These are phyloP conservation scores for Mycena sanguinolenta DNA, from an alignment of 768 basidiomycete genomes.

Conservation along the genomic window DNA sequence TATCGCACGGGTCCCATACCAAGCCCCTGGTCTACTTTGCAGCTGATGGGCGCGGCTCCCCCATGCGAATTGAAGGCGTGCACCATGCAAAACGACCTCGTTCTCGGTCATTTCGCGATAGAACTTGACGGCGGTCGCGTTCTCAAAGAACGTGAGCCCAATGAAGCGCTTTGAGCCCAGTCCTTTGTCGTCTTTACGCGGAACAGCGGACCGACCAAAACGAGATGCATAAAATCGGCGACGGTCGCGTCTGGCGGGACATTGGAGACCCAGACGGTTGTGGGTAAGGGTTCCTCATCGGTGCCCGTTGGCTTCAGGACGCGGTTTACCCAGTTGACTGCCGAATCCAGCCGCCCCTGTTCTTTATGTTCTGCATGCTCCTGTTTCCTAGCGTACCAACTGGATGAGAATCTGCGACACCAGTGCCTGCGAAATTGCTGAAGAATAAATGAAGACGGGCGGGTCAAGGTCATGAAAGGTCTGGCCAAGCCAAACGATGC, in stretches of 20 bases:
- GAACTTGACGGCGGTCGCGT: slow-evolving; percentile 14
- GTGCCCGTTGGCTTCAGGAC: neutral
- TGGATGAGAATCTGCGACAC: slow-evolving; percentile 3
- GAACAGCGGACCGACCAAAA: slow-evolving; percentile 19
- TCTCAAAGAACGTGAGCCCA: slow-evolving; percentile 24
- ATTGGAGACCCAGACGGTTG: slow-evolving; percentile 9
- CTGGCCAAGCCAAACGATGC: neutral
- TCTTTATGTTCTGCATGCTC: neutral
- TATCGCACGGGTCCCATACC: slow-evolving; percentile 16
- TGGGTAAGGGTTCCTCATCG: neutral
- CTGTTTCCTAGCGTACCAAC: neutral
- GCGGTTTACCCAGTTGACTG: slow-evolving; percentile 34
- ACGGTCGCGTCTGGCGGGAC: slow-evolving; percentile 2
- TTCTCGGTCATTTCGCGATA: slow-evolving; percentile 17
- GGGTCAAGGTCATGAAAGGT: slow-evolving; percentile 17
- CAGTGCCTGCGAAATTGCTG: neutral
- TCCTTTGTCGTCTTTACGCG: neutral
- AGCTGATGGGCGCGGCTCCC: neutral
- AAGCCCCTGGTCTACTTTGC: neutral
- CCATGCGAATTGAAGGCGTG: slow-evolving; percentile 12
- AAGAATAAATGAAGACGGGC: neutral
- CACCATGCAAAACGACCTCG: slow-evolving; percentile 14
- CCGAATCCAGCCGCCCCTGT: neutral
- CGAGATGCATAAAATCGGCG: slow-evolving; percentile 12
- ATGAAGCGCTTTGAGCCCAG: neutral